Evolutionary conservation across 352 stramenopile species (phyloP).

Genomic region (Elongisporangium undulatum): DNA sequence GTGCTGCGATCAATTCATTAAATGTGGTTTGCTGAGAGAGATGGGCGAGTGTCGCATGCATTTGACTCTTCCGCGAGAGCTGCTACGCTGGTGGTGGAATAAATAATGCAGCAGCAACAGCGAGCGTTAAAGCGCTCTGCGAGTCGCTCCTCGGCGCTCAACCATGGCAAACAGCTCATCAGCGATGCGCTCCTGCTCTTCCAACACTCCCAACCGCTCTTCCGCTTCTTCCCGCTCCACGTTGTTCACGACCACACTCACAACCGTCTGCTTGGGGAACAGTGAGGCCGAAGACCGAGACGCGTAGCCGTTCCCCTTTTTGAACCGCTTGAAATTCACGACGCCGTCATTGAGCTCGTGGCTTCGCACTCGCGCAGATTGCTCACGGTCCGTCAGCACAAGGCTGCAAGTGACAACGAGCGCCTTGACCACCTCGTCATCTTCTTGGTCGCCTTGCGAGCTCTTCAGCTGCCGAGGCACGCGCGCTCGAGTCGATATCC

Average conservation of each 20-base stretch:
- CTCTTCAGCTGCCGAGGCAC: constrained; percentile 10
- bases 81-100: not conserved
- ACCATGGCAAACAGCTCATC: constrained; percentile 82
- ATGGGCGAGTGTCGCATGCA: not conserved
- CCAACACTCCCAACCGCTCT: constrained; percentile 57
- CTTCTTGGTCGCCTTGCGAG: constrained; percentile 7
- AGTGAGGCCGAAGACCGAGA: constrained; percentile 34
- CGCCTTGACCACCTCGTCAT: constrained; percentile 28
- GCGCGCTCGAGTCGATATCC: constrained; percentile 24
- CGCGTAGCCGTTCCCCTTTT: constrained; percentile 63
- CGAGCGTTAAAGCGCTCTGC: not conserved
- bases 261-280: constrained; percentile 48
- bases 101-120: constrained; percentile 3
- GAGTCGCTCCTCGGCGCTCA: constrained; percentile 34
- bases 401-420: constrained; percentile 46
- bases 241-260: constrained; percentile 63
- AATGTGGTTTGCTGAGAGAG: not conserved
- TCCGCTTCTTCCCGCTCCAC: constrained; percentile 46
- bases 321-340: constrained; percentile 83
- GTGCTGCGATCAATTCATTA: not conserved
- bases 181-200: constrained; percentile 81
- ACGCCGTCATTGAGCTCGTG: constrained; percentile 7
- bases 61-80: not conserved
- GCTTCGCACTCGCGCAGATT: not conserved
- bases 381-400: constrained; percentile 34